Evolutionary conservation across 495 filamentous ascomycete genomes (phyloP), one percentile per base, ranked within the genome.

Genomic region (Pseudevernia furfuracea): DNA sequence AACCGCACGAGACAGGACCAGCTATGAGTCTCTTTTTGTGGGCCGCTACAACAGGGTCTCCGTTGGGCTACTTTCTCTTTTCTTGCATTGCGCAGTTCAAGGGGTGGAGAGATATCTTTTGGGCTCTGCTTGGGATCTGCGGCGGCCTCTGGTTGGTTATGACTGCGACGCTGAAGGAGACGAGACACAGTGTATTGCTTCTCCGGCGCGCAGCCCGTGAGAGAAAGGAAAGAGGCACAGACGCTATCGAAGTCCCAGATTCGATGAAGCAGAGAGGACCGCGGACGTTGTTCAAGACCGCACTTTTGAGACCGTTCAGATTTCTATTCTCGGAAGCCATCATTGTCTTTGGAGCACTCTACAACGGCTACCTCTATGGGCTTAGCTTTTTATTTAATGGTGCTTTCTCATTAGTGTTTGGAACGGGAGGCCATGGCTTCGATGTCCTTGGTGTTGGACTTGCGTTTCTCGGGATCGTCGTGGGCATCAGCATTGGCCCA

Each of bases 91-190:
- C 73, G 0, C 71, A 75, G 17, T 69, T 75, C 41, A 63, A 65
- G 4, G 73, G 70, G 32, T 78, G 75, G 74, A 70, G 74, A 34
- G 73, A 69, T 68, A 74, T 79, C 21, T 79, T 81, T 69, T 81
- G 77, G 79, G 72, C 78, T 36, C 66, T 80, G 21, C 74, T 81
- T 67, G 77, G 76, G 17, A 76, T 80, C 41, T 76, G 74, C n/a
- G 77, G 76, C 37, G 77, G 72, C 3, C 65, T 77, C 44, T 79
- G 74, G 76, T 59, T 81, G 25, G 30, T 78, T 3, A 70, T 78
- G 44, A 70, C 74, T 23, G 17, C 75, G 36, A 76, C 75, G 2
- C 69, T 80, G 7, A 74, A 72, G 10, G 79, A 82, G 68, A 82
- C 78, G 8, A 71, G 77, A 17, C 77, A 80, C 66, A 72, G 73